These are phyloP conservation scores for Chloranthus sessilifolius DNA, from an alignment of 164 flowering plant species.

Conservation along the genomic window DNA sequence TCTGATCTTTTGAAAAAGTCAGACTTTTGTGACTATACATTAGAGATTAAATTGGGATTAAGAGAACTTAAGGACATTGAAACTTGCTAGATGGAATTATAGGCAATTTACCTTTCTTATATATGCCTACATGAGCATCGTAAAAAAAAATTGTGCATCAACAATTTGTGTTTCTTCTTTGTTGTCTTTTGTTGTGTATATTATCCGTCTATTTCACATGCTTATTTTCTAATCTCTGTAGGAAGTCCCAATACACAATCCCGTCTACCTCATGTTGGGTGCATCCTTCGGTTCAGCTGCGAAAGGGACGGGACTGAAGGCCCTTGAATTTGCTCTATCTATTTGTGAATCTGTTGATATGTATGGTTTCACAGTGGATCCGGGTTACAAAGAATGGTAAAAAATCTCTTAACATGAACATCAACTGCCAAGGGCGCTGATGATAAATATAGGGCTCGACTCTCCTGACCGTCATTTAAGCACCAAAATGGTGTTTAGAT, in stretches of 20 bases:
- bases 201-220: conserved; percentile 3
- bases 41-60: too few relatives aligned
- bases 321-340: conserved; percentile 97
- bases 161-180: background rate
- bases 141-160: too few relatives aligned
- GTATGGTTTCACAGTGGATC: conserved; percentile 99
- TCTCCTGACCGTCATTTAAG: too few relatives aligned
- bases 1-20: too few relatives aligned
- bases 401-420: too few relatives aligned
- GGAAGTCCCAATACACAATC: conserved; percentile 91
- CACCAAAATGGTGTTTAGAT: too few relatives aligned
- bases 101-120: background rate
- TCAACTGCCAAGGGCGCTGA: background rate
- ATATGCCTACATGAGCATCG: too few relatives aligned
- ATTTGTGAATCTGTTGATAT: conserved; percentile 91
- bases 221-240: conserved; percentile 26
- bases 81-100: too few relatives aligned
- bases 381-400: conserved; percentile 97
- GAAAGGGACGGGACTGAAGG: conserved; percentile 98
- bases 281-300: conserved; percentile 98
- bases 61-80: too few relatives aligned
- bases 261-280: conserved; percentile 88
- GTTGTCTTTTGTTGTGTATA: conserved; percentile 1
- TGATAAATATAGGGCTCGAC: too few relatives aligned
- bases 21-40: too few relatives aligned